These are phyloP conservation scores for Allantophomopsis cytisporea DNA, from an alignment of 2,329 filamentous ascomycete genomes.

Conservation along the genomic window DNA sequence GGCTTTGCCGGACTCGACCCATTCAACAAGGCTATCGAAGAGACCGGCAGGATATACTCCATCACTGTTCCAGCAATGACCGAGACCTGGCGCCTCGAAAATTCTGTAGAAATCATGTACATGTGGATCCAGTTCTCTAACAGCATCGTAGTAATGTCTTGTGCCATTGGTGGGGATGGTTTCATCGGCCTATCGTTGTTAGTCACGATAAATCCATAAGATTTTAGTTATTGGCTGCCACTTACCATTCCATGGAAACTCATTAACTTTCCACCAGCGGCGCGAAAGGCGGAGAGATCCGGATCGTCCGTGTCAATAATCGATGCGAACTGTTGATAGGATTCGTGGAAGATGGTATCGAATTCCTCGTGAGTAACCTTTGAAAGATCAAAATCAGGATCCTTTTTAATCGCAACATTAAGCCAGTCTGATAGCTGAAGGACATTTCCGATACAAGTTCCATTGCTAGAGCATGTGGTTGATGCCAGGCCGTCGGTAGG, in stretches of 20 bases:
- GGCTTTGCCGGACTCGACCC: too few species aligned
- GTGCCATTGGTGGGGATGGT: too few species aligned
- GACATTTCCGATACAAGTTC: not conserved
- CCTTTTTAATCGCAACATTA: slow-evolving; percentile 4
- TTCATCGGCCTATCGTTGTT: too few species aligned
- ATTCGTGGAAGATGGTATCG: slow-evolving; percentile 1
- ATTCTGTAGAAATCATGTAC: too few species aligned
- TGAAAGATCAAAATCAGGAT: slow-evolving; percentile 3
- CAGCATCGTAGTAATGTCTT: too few species aligned
- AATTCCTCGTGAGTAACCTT: slow-evolving; percentile 2
- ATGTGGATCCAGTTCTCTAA: too few species aligned
- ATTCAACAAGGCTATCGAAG: too few species aligned
- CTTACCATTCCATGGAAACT: slow-evolving; percentile 5
- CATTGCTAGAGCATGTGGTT: slow-evolving; percentile 1
- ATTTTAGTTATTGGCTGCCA: too few species aligned
- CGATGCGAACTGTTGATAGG: slow-evolving; percentile 3
- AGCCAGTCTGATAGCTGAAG: slow-evolving; percentile 3
- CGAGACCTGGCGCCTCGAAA: too few species aligned
- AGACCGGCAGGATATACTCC: too few species aligned
- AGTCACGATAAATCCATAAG: too few species aligned
- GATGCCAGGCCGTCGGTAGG: not conserved
- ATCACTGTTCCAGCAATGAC: too few species aligned
- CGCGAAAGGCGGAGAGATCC: slow-evolving; percentile 4
- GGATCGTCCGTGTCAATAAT: slow-evolving; percentile 5
- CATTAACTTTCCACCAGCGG: slow-evolving; percentile 5